Conservation (phyloP, 768 basidiomycete genomes). For the Rhizopogon salebrosus region DNA sequence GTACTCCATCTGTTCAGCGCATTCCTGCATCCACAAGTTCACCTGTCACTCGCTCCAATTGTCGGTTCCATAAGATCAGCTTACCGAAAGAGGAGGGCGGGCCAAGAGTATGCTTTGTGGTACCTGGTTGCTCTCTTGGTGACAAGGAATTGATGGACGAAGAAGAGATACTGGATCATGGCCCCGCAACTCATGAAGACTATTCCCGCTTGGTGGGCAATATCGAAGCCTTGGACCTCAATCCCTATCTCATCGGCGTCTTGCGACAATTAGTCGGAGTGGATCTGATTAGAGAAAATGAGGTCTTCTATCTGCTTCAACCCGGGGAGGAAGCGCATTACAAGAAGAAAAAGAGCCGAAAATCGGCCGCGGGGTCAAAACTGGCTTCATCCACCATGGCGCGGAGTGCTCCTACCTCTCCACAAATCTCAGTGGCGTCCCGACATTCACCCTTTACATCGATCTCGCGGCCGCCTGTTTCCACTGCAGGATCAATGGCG, state of each 20-base stretch:
- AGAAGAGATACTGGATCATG: conserved; percentile 61
- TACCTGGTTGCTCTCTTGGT: conserved; percentile 63
- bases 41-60: conserved; percentile 63
- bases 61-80: conserved; percentile 65
- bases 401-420: conserved; percentile 1
- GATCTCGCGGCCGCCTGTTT: conserved; percentile 17
- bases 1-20: background rate
- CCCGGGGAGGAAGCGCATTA: conserved; percentile 36
- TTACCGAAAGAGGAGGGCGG: conserved; percentile 50
- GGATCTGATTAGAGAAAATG: conserved; percentile 59
- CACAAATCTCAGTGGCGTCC: conserved; percentile 5
- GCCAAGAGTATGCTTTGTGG: conserved; percentile 55
- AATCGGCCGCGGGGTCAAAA: conserved; percentile 5
- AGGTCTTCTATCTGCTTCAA: conserved; percentile 57
- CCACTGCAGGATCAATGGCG: conserved; percentile 16
- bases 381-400: conserved; percentile 3
- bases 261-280: conserved; percentile 60
- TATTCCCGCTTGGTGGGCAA: conserved; percentile 39
- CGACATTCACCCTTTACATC: conserved; percentile 17
- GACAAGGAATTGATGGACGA: conserved; percentile 49
- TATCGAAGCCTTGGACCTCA: conserved; percentile 47
- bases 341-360: conserved; percentile 5
- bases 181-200: conserved; percentile 49
- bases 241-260: conserved; percentile 47
- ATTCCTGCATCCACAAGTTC: conserved; percentile 28